Evolutionary conservation across 805 yeast species (phyloP).

Genomic region (Maudiozyma barnettii): DNA sequence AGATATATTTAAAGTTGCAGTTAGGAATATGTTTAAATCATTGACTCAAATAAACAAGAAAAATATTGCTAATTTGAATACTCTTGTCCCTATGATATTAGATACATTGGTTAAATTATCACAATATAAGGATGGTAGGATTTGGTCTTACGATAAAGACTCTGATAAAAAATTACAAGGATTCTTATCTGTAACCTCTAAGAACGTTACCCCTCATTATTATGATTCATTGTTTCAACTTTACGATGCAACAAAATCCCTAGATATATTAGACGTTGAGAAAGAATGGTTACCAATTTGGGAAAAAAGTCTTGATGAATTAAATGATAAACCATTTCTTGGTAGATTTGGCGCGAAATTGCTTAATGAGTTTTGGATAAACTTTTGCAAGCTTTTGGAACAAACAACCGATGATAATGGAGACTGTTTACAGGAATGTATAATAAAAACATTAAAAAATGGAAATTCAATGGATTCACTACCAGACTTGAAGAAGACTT

Average conservation of each 20-base stretch:
- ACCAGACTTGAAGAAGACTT: conserved; percentile 12
- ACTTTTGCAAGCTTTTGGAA: conserved; percentile 19
- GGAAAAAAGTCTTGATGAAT: conserved; percentile 18
- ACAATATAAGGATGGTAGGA: conserved; percentile 35
- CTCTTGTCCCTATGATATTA: conserved; percentile 40
- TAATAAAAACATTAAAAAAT: conserved; percentile 12
- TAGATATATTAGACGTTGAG: conserved; percentile 13
- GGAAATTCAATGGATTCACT: conserved; percentile 12
- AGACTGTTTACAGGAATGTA: conserved; percentile 3
- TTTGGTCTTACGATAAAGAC: conserved; percentile 48
- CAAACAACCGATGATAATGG: conserved; percentile 1
- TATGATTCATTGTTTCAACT: conserved; percentile 28
- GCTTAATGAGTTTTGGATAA: conserved; percentile 25
- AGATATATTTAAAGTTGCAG: conserved; percentile 26
- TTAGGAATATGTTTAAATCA: conserved; percentile 29
- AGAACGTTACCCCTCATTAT: conserved; percentile 43
- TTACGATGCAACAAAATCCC: conserved; percentile 9
- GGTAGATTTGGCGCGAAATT: conserved; percentile 27
- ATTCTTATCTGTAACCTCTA: conserved; percentile 44
- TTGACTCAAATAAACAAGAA: conserved; percentile 25
- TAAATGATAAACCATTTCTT: conserved; percentile 23
- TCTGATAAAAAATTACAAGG: conserved; percentile 36
- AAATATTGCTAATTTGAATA: conserved; percentile 37
- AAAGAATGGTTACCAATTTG: conserved; percentile 25
- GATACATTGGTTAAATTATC: conserved; percentile 38